Evolutionary conservation across 805 yeast genomes (phyloP).

Genomic region (Ogataea ganodermae): DNA sequence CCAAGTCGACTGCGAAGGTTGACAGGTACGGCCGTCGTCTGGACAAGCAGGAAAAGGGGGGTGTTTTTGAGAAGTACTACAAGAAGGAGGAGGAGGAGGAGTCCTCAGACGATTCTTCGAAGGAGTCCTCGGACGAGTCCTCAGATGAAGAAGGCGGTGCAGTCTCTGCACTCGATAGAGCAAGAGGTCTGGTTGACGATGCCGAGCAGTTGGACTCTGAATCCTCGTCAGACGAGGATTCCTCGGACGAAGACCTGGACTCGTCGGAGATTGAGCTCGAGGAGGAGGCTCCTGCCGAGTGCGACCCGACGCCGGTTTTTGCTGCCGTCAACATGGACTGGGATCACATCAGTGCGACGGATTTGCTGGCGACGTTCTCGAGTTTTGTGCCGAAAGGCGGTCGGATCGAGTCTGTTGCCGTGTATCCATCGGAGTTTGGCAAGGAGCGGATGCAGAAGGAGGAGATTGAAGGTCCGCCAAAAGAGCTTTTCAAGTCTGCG

Average conservation of each 20-base stretch:
- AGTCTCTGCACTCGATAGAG: slow-evolving; percentile 39
- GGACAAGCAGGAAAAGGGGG: slow-evolving; percentile 44
- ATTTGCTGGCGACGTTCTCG: slow-evolving; percentile 83
- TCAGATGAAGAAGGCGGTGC: slow-evolving; percentile 36
- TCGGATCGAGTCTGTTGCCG: slow-evolving; percentile 61
- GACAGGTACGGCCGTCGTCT: slow-evolving; percentile 88
- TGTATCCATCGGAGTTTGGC: slow-evolving; percentile 91
- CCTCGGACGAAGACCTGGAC: slow-evolving; percentile 40
- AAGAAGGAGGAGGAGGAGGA: slow-evolving; percentile 38
- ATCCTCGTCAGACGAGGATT: slow-evolving; percentile 44
- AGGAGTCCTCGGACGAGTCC: slow-evolving; percentile 38
- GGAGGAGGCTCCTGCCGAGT: slow-evolving; percentile 68
- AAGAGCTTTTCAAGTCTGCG: slow-evolving; percentile 65
- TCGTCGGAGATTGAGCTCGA: slow-evolving; percentile 58
- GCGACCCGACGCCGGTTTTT: slow-evolving; percentile 78
- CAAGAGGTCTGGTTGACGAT: slow-evolving; percentile 58
- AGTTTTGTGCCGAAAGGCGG: slow-evolving; percentile 84
- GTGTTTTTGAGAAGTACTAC: slow-evolving; percentile 66
- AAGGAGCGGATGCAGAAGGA: slow-evolving; percentile 89
- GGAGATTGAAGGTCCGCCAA: slow-evolving; percentile 90
- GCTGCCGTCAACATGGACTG: slow-evolving; percentile 97
- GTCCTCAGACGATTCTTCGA: slow-evolving; percentile 32
- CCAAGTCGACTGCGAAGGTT: slow-evolving; percentile 64
- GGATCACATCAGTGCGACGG: slow-evolving; percentile 90
- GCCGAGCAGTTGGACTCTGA: slow-evolving; percentile 44